Percentiles rank a stretch among this genome's conserved stretches.
Conservation (phyloP, 805 yeast species). For the Nakazawaea anatomiae region DNA sequence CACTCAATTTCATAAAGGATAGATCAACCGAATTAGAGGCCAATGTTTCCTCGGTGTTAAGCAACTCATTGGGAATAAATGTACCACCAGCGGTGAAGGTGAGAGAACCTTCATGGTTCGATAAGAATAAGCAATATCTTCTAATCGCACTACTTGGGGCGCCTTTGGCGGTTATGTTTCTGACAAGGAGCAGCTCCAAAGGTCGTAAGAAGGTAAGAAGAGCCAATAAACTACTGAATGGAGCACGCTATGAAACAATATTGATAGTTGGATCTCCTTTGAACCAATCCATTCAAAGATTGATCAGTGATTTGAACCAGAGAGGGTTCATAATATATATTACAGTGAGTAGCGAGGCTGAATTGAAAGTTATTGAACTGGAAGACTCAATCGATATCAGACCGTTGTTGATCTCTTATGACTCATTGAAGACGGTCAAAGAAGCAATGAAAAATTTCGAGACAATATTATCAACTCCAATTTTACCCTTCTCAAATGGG, state of each 20-base stretch:
- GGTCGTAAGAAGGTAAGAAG: constrained; percentile 29
- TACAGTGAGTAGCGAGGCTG: constrained; percentile 61
- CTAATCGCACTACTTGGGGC: constrained; percentile 3
- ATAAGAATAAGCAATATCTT: not conserved
- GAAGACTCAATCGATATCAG: constrained; percentile 67
- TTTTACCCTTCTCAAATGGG: constrained; percentile 54
- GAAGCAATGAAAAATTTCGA: constrained; percentile 45
- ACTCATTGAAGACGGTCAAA: constrained; percentile 33
- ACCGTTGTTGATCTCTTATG: constrained; percentile 50
- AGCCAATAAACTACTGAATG: constrained; percentile 59
- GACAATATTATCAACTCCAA: constrained; percentile 44
- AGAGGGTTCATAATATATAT: constrained; percentile 80
- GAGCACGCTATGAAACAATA: constrained; percentile 72
- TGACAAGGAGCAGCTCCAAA: not conserved
- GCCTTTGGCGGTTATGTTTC: not conserved
- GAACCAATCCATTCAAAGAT: constrained; percentile 63
- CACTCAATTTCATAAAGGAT: not conserved
- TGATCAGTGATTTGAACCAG: constrained; percentile 69
- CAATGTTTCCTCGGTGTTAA: not conserved
- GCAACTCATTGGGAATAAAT: not conserved
- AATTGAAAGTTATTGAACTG: constrained; percentile 42
- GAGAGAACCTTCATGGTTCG: not conserved
- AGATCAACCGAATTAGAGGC: not conserved
- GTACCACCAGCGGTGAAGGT: not conserved
- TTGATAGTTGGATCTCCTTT: constrained; percentile 71